Conservation (phyloP, 2,329 filamentous ascomycete genomes). For the Fusarium sp. region DNA sequence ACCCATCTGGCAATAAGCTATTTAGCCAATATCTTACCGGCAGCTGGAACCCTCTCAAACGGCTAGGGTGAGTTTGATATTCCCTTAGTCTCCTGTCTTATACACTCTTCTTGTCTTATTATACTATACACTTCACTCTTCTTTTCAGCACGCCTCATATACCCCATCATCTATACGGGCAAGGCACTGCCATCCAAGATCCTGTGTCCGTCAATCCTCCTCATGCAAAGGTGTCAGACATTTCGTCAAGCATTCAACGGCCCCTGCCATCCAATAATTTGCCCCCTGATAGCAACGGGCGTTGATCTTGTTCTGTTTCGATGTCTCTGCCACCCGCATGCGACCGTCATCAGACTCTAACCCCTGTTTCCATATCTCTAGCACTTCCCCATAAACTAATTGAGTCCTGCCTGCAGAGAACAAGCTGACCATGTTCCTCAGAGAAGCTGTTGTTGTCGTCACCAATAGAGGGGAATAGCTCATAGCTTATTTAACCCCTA, state of each 20-base stretch:
- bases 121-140: conserved; percentile 9
- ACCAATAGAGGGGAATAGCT: conserved; percentile 33
- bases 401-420: conserved; percentile 38
- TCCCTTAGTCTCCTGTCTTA: conserved; percentile 17
- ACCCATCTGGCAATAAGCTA: conserved; percentile 33
- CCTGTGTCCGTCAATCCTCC: conserved; percentile 26
- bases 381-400: conserved; percentile 43
- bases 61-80: conserved; percentile 31
- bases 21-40: conserved; percentile 30
- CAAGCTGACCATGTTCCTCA: conserved; percentile 44
- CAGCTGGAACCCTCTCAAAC: conserved; percentile 29
- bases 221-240: conserved; percentile 33
- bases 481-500: conserved; percentile 20
- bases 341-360: conserved; percentile 38
- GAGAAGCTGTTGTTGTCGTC: conserved; percentile 35
- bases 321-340: conserved; percentile 36
- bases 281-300: conserved; percentile 25
- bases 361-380: conserved; percentile 38
- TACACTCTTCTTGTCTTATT: conserved; percentile 5
- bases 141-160: conserved; percentile 13
- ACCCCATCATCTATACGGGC: conserved; percentile 17
- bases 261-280: conserved; percentile 36
- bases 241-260: conserved; percentile 33
- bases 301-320: conserved; percentile 41
- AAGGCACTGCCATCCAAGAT: conserved; percentile 8